Base-by-base conservation (phyloP, 495 filamentous ascomycete genomes). In the Chlorociboria aeruginascens region DNA sequence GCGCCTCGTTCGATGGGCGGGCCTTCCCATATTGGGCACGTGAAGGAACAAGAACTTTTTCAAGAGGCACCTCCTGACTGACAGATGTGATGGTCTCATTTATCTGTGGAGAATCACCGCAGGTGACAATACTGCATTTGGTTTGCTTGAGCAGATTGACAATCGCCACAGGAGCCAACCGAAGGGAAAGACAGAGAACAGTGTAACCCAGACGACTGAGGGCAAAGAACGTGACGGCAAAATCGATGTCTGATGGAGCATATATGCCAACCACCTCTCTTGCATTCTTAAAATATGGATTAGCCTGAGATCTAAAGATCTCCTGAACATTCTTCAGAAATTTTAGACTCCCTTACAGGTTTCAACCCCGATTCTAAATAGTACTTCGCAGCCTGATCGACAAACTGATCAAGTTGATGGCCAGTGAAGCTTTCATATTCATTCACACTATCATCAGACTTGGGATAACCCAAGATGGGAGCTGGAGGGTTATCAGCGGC, bases 161-260 rank as follows among this genome's bases (percentile, higher is more conserved):
- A 49, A 69, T 74, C 29, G 76, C 77, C 4, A 62, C 58, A 0
- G 68, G 61, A 7, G 73, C 67, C 12, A 81, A 59, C 33, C 78
- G 71, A 12, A 75, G 74, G 0, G 78, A 83, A 9, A 83, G 60
- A 51, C 76, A 72, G 54, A 83, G 67, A 17, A 72, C 65, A 6
- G 70, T 74, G 50, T 74, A 77, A 20, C 78, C 78, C 3, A 80
- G 58, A 13, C 78, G 67, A 43, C 68, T 70, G 6, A 82, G 63
- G 1, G 76, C 78, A 43, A 79, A 78, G 34, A 79, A 69, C 1
- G 71, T 68, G 44, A 77, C 48, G 2, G 76, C 62, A 64, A 76
- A 81, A 35, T 72, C 70, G 3, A 81, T 53, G 47, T 78, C 71
- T 3, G 77, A 78, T 16, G 62, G 57, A 0, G 71, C 72, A n/a